Base-by-base conservation (phyloP, 2,329 filamentous ascomycete species). In the Xylariaceae sp. region DNA sequence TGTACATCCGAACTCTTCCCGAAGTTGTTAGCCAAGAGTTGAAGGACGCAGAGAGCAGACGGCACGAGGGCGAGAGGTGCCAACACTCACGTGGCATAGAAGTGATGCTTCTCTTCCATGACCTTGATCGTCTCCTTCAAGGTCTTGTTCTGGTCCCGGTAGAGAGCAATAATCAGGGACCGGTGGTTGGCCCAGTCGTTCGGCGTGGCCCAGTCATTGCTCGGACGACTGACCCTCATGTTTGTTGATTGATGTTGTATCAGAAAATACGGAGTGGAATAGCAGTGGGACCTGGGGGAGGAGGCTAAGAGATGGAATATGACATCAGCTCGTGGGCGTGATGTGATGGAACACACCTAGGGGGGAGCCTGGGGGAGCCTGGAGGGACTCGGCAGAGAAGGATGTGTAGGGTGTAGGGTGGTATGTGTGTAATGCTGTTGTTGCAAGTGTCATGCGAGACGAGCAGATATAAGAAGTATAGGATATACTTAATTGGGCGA, bases 71-170 rank as follows among this genome's bases (percentile, higher is more conserved):
- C 17, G 15, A 13, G 34, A 51, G n/a, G 45, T 45, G 10, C 30
- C 13, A 53, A 44, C 4, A 67, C 69, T 67, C 59, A 71, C 69
- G 68, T 71, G 49, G 80, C 44, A 53, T 81, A 85, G 63, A 86
- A 89, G 66, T 72, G 94, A 55, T 71, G 60, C 13, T 65, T 60
- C 42, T 70, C 66, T 55, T 68, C 66, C 69, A 71, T 71, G 17
- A 70, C 48, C 51, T 62, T 62, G 65, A 69, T 71, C 8, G 68
- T 70, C 57, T 70, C 67, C 57, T 68, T 70, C 56, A 71, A 64
- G 6, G 69, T 71, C 63, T 67, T 69, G 44, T 71, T 71, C 37
- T 70, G 62, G 53, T 70, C 69, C 50, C 66, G 59, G 57, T 71
- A 70, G 37, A 70, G 62, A 35, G 60, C 59, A 6, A 67, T 69